phyloP scores from a whole-genome alignment of 2,329 filamentous ascomycete genomes.

The Arthrobotrys entomopaga region DNA sequence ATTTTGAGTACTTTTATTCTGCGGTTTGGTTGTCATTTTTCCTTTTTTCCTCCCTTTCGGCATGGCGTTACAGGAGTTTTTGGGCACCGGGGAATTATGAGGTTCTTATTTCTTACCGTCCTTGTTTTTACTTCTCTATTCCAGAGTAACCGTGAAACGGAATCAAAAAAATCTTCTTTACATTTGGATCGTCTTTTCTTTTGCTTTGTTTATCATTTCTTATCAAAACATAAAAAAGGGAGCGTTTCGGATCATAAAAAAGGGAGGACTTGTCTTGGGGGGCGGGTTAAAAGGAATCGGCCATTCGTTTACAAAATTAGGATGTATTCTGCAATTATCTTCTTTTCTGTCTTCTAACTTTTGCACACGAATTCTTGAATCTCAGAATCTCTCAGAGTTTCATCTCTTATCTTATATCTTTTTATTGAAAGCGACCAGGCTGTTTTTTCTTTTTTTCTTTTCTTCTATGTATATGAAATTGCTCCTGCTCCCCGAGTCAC shows the following conservation, averaged over 20 bases:
- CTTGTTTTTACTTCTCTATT: slow-evolving; percentile 6
- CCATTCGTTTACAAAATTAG: slow-evolving; percentile 36
- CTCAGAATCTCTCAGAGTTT: neutral
- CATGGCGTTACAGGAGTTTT: slow-evolving; percentile 50
- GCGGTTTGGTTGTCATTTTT: slow-evolving; percentile 18
- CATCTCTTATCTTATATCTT: neutral
- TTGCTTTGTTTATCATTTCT: slow-evolving; percentile 12
- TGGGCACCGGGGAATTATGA: slow-evolving; percentile 25
- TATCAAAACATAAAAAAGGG: slow-evolving; percentile 24
- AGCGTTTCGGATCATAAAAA: slow-evolving; percentile 45
- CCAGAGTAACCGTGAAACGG: slow-evolving; percentile 8
- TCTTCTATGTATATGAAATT: slow-evolving; percentile 17
- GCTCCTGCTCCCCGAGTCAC: neutral
- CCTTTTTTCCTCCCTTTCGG: slow-evolving; percentile 13
- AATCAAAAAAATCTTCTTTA: slow-evolving; percentile 26
- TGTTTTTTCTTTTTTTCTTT: too few species aligned
- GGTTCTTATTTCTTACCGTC: slow-evolving; percentile 4
- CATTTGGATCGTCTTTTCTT: neutral
- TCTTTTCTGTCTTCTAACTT: neutral
- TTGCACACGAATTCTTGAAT: neutral
- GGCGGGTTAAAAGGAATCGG: slow-evolving; percentile 3
- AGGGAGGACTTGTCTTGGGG: slow-evolving; percentile 11
- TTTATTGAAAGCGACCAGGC: neutral
- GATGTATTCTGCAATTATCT: neutral
- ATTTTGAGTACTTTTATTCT: slow-evolving; percentile 18